Percentiles rank a stretch among this genome's conserved stretches.
phyloP scores from a whole-genome alignment of 2,329 filamentous ascomycete species.

The Sporothrix brunneoviolacea region DNA sequence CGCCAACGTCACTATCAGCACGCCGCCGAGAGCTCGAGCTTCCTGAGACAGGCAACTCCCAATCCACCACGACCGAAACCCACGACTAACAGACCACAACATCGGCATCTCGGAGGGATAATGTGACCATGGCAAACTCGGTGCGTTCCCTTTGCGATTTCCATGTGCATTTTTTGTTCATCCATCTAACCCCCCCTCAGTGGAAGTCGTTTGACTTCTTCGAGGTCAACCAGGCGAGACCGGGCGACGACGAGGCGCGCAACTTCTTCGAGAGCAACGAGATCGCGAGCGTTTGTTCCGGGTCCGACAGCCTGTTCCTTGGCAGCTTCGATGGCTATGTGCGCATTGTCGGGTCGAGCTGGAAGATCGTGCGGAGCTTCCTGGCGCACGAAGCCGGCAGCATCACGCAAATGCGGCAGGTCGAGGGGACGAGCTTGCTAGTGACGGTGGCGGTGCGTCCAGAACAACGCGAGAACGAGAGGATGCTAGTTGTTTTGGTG shows the following conservation, averaged over 20 bases:
- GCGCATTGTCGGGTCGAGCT: slow-evolving; percentile 77
- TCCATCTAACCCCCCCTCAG: slow-evolving; percentile 37
- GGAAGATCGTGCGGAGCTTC: slow-evolving; percentile 83
- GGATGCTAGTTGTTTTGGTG: no score
- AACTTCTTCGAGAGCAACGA: slow-evolving; percentile 76
- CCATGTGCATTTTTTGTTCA: not conserved
- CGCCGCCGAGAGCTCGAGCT: slow-evolving; percentile 1
- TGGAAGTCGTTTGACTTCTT: slow-evolving; percentile 99
- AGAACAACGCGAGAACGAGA: no score
- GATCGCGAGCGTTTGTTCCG: slow-evolving; percentile 76
- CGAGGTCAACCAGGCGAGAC: slow-evolving; percentile 78
- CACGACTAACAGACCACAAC: not conserved
- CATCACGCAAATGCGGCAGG: slow-evolving; percentile 87
- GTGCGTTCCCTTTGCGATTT: slow-evolving; percentile 16
- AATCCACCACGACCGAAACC: not conserved
- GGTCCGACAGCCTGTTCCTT: slow-evolving; percentile 83
- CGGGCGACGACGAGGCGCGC: slow-evolving; percentile 71
- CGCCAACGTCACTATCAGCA: slow-evolving; percentile 6
- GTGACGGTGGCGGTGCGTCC: slow-evolving; percentile 64
- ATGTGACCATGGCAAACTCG: slow-evolving; percentile 30
- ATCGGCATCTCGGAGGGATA: slow-evolving; percentile 8
- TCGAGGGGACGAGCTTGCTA: slow-evolving; percentile 78
- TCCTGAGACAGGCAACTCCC: not conserved
- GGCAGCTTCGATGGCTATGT: slow-evolving; percentile 80
- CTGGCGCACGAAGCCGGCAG: slow-evolving; percentile 73